A percentile compares a stretch with the other conserved stretches of the same genome.
Evolutionary conservation across 208 protist species (phyloP).

Genomic region (Herpetomonas samuelpessoai): DNA sequence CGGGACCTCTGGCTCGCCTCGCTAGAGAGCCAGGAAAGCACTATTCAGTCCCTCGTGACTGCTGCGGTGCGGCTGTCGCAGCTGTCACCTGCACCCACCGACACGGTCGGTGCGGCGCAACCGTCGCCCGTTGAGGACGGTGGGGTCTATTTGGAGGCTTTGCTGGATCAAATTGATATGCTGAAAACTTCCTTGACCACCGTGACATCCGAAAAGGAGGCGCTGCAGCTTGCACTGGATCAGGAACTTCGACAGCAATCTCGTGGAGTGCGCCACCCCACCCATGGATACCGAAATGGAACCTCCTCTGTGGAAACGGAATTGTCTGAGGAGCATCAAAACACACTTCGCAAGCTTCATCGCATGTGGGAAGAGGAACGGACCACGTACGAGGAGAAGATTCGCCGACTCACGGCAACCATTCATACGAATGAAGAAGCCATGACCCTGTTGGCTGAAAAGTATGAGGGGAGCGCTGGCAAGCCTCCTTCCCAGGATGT

Average conservation of each 20-base stretch:
- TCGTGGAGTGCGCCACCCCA: too few relatives aligned
- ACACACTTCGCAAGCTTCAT: constrained; percentile 12
- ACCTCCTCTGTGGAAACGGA: background rate
- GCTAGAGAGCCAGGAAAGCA: constrained; percentile 18
- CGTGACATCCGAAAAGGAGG: background rate
- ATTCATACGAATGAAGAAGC: constrained; percentile 16
- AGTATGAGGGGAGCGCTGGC: constrained; percentile 6
- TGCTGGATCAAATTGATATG: constrained; percentile 1
- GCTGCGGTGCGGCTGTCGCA: background rate
- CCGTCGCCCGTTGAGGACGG: background rate
- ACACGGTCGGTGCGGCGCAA: background rate
- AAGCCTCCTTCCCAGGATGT: background rate
- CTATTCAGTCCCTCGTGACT: constrained; percentile 32
- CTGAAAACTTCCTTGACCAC: background rate
- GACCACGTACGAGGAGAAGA: constrained; percentile 12
- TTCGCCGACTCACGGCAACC: constrained; percentile 19
- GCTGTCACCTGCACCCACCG: background rate
- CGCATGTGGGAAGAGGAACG: constrained; percentile 19
- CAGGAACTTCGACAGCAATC: background rate
- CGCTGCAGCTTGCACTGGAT: background rate
- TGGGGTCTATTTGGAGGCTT: background rate
- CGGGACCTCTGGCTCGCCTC: constrained; percentile 27
- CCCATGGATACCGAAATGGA: too few relatives aligned
- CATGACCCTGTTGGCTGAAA: constrained; percentile 15
- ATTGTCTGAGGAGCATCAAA: background rate